Conservation (phyloP, 768 basidiomycete genomes). For the Coprinopsis sp. region DNA sequence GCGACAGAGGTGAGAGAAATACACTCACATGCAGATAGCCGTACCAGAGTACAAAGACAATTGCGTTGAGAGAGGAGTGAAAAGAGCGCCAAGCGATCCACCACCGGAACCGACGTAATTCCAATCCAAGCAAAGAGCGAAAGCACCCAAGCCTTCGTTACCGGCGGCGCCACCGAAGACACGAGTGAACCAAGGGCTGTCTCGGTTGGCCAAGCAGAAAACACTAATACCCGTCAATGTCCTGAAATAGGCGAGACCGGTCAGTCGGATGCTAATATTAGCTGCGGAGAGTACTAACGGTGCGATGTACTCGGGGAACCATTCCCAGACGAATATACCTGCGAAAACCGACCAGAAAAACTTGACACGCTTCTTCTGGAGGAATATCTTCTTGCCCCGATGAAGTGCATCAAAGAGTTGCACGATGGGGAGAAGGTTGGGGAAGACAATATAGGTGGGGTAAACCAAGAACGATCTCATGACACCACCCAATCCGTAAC, state of each 20-base stretch:
- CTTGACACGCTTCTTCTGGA: conserved; percentile 50
- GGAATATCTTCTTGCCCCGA: conserved; percentile 36
- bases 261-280: not conserved
- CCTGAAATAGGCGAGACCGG: conserved; percentile 19
- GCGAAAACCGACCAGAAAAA: conserved; percentile 53
- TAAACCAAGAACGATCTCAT: conserved; percentile 51
- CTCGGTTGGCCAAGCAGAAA: conserved; percentile 48
- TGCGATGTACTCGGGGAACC: conserved; percentile 49
- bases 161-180: conserved; percentile 60
- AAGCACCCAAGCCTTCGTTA: conserved; percentile 59
- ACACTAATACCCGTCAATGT: conserved; percentile 59
- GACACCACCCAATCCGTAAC: conserved; percentile 38
- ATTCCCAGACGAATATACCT: conserved; percentile 52
- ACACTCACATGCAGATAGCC: conserved; percentile 45
- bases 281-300: conserved; percentile 24
- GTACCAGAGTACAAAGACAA: conserved; percentile 46
- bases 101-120: conserved; percentile 48
- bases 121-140: conserved; percentile 61
- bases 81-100: conserved; percentile 40
- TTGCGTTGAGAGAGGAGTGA: conserved; percentile 52
- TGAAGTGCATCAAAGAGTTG: conserved; percentile 43
- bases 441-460: conserved; percentile 45
- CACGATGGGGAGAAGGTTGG: conserved; percentile 30
- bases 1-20: conserved; percentile 10
- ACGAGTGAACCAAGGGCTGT: conserved; percentile 46